Evolutionary conservation across 139 green algal species (phyloP), one percentile per base, ranked within the genome.

Genomic region (Penium margaritaceum): DNA sequence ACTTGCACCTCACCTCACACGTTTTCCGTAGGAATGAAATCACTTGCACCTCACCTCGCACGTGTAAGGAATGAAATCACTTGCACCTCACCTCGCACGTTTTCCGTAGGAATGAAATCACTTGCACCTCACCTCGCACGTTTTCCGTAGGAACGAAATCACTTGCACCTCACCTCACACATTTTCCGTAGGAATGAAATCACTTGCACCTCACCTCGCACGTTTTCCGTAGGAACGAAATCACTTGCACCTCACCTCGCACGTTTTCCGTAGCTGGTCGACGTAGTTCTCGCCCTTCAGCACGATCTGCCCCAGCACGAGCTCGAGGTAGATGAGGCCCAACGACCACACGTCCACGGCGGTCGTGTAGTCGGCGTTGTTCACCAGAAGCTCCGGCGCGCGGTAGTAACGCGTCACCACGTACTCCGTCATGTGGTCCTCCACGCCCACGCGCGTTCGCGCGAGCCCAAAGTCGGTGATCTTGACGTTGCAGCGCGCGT

Each of bases 401-500:
- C 76, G 80, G 67, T 85, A 85, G 79, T 81, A 85, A 17, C 80
- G 37, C 38, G 80, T 85, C 21, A 85, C 80, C 9, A 85, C 80
- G 60, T 85, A 85, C 43, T 85, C 78, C 0, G 80, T 85, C 61
- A 85, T 83, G 70, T 76, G 72, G 36, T 76, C 71, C 17, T 63
- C 63, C 30, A 67, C 73, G 24, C 66, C 63, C 30, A 78, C 61
- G 21, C 92, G 72, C 4, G 87, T 92, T 24, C 92, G 84, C 7
- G 92, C 92, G 35, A 97, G 81, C 2, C 91, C 92, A 85, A 97
- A 97, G 76, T 97, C 92, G 33, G 92, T 92, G 67, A 99, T 84
- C 88, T 99, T 99, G 2, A 98, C 87, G 55, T 89, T 70, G 85
- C 94, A 99, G 80, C 96, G 91, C 71, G 84, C 91, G 84, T 98